Evolutionary conservation across 495 filamentous ascomycete species (phyloP), one percentile per base, ranked within the genome.

Genomic region (Annulohypoxylon bovei): DNA sequence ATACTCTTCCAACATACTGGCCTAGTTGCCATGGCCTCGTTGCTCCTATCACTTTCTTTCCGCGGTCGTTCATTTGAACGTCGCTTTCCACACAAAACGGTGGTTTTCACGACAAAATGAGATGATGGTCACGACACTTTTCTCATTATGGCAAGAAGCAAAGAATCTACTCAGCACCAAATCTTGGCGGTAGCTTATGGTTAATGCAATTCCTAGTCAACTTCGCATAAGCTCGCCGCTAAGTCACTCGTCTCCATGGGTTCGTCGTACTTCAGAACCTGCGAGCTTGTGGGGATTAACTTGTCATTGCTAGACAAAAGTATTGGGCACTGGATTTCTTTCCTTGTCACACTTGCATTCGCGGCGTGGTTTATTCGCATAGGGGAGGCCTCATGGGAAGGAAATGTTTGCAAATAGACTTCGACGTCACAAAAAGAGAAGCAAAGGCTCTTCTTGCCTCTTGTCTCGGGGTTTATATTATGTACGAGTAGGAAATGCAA

Each of bases 281-380:
- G 22, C 11, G 32, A 30, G 50, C 52, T 49, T 42, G 7, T 56
- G 20, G 54, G 33, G 39, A 37, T 65, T 37, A 25, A 46, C 22
- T 50, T 65, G 33, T 71, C 30, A 27, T 60, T 62, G 53, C 70
- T 75, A 75, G 70, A 75, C 58, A 77, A 73, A 75, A 77, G 60
- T 65, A 68, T 53, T 30, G 11, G 44, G 61, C 65, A 62, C 20
- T 58, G 70, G 46, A 44, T 55, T 70, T 67, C 44, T 59, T 72
- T 65, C 53, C 58, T 73, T 76, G 16, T 75, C 67, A 62, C 72
- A 75, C 65, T 70, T 77, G 68, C 75, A 75, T 74, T 62, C 62
- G 44, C 44, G 75, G 70, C 73, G 67, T 72, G 70, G 73, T 46
- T 62, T 67, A 65, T 62, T 74, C 70, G 66, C 70, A 75, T 72